Percentiles rank a stretch among this genome's conserved stretches.
Conservation (phyloP, 2,329 filamentous ascomycete species). For the Colletotrichum magnum region DNA sequence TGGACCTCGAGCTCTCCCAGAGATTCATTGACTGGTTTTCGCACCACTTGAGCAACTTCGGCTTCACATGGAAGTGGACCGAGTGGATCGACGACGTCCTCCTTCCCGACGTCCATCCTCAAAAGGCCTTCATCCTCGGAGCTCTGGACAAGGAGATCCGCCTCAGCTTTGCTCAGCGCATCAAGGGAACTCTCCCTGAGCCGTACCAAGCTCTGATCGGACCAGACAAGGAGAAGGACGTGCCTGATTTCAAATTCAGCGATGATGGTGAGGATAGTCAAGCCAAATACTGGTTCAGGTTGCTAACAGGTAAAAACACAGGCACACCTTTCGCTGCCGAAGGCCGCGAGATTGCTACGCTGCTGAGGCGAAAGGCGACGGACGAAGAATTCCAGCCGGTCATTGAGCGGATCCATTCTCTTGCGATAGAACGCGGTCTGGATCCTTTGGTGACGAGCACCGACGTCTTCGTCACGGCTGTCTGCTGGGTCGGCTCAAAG, state of each 20-base stretch:
- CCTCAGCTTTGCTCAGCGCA: constrained; percentile 94
- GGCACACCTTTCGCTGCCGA: constrained; percentile 86
- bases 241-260: constrained; percentile 94
- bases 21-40: constrained; percentile 98
- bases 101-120: constrained; percentile 82
- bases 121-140: constrained; percentile 93
- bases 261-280: constrained; percentile 72
- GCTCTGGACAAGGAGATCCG: constrained; percentile 97
- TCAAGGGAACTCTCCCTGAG: constrained; percentile 91
- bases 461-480: constrained; percentile 93
- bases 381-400: constrained; percentile 89
- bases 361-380: constrained; percentile 86
- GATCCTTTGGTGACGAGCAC: constrained; percentile 90
- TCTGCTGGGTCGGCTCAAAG: constrained; percentile 94
- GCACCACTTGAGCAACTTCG: constrained; percentile 98
- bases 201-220: constrained; percentile 86
- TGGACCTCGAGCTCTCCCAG: constrained; percentile 89
- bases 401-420: constrained; percentile 85
- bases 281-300: constrained; percentile 14
- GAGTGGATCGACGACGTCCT: constrained; percentile 94
- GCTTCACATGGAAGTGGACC: constrained; percentile 99
- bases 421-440: constrained; percentile 78
- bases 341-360: constrained; percentile 83
- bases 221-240: constrained; percentile 92
- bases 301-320: constrained; percentile 50